Conservation (phyloP, 306 rosid species). For the Pachyrhizus erosus region DNA sequence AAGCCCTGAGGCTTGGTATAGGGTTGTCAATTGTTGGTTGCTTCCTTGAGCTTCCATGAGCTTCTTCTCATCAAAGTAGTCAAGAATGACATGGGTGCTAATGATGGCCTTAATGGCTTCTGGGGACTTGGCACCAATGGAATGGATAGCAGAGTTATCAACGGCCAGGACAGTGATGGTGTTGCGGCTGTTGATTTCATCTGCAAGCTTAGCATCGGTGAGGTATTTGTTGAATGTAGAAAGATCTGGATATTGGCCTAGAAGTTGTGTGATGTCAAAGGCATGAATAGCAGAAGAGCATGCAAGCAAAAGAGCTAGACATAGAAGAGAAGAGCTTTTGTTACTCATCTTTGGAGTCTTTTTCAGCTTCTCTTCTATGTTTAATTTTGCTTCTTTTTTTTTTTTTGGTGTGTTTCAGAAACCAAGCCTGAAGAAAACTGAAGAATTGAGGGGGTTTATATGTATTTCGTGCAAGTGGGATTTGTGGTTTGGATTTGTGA, state of each 20-base stretch:
- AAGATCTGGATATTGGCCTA: constrained; percentile 46
- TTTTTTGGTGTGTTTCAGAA: background rate
- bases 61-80: constrained; percentile 64
- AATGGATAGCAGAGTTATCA: constrained; percentile 24
- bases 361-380: background rate
- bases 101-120: constrained; percentile 49
- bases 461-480: background rate
- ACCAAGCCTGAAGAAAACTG: constrained; percentile 39
- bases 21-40: constrained; percentile 50
- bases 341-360: constrained; percentile 46
- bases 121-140: constrained; percentile 48
- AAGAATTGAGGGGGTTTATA: background rate
- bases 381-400: background rate
- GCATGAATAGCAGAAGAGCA: constrained; percentile 46
- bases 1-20: constrained; percentile 62
- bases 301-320: constrained; percentile 47
- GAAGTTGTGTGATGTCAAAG: constrained; percentile 57
- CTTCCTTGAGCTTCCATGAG: constrained; percentile 33
- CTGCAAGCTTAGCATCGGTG: constrained; percentile 56
- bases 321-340: constrained; percentile 46
- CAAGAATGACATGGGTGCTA: constrained; percentile 61
- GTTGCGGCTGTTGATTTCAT: constrained; percentile 52
- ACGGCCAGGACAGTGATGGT: constrained; percentile 66
- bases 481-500: background rate
- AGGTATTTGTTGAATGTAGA: constrained; percentile 51